Evolutionary conservation across 2,329 filamentous ascomycete species (phyloP).

Genomic region (Thelonectria discophora): DNA sequence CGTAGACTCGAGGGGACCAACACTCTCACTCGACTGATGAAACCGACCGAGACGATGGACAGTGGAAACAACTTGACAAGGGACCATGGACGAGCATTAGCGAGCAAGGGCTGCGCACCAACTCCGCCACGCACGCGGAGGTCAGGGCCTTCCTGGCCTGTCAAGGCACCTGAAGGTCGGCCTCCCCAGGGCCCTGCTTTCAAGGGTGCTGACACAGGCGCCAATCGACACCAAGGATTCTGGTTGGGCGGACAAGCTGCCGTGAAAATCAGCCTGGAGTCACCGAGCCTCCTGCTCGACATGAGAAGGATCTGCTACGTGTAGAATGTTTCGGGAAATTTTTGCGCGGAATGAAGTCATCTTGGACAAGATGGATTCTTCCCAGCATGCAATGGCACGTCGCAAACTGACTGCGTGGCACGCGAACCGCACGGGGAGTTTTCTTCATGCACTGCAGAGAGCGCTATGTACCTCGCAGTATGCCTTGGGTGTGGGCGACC

Average conservation of each 20-base stretch:
- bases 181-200: not conserved
- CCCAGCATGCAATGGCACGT: not conserved
- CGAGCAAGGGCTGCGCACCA: constrained; percentile 18
- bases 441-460: no score
- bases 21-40: not conserved
- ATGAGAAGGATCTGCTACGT: constrained; percentile 10
- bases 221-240: not conserved
- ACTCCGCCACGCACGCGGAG: constrained; percentile 20
- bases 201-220: not conserved
- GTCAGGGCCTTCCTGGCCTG: constrained; percentile 13
- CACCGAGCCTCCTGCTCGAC: not conserved
- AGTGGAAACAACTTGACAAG: not conserved
- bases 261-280: constrained; percentile 17
- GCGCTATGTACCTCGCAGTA: no score
- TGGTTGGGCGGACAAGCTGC: constrained; percentile 3
- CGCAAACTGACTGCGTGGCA: not conserved
- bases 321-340: constrained; percentile 9
- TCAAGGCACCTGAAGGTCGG: constrained; percentile 3
- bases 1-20: not conserved
- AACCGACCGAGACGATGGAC: not conserved
- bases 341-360: not conserved
- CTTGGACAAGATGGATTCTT: not conserved
- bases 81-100: not conserved
- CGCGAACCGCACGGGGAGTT: no score
- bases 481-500: no score